Evolutionary conservation across 352 stramenopile species (phyloP).

Genomic region (Phytophthora hibernalis): DNA sequence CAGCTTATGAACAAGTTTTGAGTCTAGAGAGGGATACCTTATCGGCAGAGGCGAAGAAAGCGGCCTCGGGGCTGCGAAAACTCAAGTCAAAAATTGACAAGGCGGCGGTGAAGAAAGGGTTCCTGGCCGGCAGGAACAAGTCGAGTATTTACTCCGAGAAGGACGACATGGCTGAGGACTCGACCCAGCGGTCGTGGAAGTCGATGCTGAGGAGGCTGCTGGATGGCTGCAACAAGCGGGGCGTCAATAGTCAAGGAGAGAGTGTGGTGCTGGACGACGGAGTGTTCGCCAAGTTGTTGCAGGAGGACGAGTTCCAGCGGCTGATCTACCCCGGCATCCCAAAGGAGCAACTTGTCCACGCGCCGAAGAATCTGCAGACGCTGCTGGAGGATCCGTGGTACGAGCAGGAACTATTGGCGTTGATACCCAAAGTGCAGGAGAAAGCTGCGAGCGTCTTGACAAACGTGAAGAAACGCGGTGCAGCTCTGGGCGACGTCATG

Average conservation of each 20-base stretch:
- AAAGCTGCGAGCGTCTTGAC: constrained; percentile 79
- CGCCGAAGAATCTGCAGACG: constrained; percentile 75
- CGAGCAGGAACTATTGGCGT: constrained; percentile 69
- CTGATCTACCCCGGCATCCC: constrained; percentile 85
- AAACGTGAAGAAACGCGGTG: constrained; percentile 85
- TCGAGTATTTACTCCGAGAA: constrained; percentile 73
- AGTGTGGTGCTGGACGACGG: constrained; percentile 78
- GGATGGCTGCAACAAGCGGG: constrained; percentile 57
- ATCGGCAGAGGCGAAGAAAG: constrained; percentile 57
- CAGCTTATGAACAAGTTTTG: constrained; percentile 79
- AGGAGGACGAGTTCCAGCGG: constrained; percentile 73
- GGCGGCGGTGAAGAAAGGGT: constrained; percentile 51
- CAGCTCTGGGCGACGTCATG: constrained; percentile 80
- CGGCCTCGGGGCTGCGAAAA: constrained; percentile 53
- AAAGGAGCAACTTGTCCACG: constrained; percentile 64
- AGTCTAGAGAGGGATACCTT: constrained; percentile 55
- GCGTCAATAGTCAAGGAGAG: constrained; percentile 64
- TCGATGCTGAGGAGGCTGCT: constrained; percentile 72
- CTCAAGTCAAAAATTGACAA: constrained; percentile 22
- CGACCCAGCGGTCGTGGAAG: constrained; percentile 60
- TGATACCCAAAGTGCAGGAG: constrained; percentile 85
- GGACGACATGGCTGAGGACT: constrained; percentile 53
- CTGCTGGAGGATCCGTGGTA: constrained; percentile 85
- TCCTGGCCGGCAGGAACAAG: constrained; percentile 48
- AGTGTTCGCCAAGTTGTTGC: constrained; percentile 79